Percentiles rank a stretch among this genome's conserved stretches.
Conservation (phyloP, 768 basidiomycete genomes). For the Galerina marginata region DNA sequence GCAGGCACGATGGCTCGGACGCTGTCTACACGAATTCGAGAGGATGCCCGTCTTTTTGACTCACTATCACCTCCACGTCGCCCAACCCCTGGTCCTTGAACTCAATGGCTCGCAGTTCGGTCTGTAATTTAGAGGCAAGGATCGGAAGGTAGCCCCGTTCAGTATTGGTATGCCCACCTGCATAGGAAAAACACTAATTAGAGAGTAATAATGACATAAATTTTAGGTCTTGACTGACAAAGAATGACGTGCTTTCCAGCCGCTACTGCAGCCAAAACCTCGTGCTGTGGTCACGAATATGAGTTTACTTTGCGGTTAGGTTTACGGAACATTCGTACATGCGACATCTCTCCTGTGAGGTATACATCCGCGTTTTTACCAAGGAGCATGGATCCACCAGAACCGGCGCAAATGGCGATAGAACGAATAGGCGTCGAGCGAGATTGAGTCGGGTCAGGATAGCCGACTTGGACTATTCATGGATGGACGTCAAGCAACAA, state of each 20-base stretch:
- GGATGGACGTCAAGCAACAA: slow-evolving; percentile 13
- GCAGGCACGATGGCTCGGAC: neutral
- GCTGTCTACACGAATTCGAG: slow-evolving; percentile 61
- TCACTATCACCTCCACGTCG: slow-evolving; percentile 70
- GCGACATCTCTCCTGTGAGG: slow-evolving; percentile 92
- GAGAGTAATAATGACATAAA: slow-evolving; percentile 33
- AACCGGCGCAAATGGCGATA: slow-evolving; percentile 92
- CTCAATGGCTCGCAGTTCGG: slow-evolving; percentile 49
- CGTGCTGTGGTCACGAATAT: slow-evolving; percentile 61
- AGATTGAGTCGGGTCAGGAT: slow-evolving; percentile 35
- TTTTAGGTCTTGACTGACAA: slow-evolving; percentile 57
- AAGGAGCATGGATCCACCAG: slow-evolving; percentile 78
- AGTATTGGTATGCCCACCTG: slow-evolving; percentile 92
- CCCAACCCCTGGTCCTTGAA: slow-evolving; percentile 37
- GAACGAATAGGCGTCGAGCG: slow-evolving; percentile 49
- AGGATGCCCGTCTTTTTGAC: slow-evolving; percentile 76
- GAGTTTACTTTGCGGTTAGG: slow-evolving; percentile 24
- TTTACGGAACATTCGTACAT: slow-evolving; percentile 54
- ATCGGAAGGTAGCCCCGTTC: slow-evolving; percentile 90
- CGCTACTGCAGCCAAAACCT: slow-evolving; percentile 82
- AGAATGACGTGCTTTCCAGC: slow-evolving; percentile 81
- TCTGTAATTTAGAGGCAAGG: slow-evolving; percentile 66
- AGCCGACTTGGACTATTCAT: slow-evolving; percentile 69
- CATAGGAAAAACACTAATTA: slow-evolving; percentile 17
- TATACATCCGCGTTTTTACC: slow-evolving; percentile 83